phyloP scores from a whole-genome alignment of 2,329 filamentous ascomycete genomes.

The Penicillium hesseltinei region DNA sequence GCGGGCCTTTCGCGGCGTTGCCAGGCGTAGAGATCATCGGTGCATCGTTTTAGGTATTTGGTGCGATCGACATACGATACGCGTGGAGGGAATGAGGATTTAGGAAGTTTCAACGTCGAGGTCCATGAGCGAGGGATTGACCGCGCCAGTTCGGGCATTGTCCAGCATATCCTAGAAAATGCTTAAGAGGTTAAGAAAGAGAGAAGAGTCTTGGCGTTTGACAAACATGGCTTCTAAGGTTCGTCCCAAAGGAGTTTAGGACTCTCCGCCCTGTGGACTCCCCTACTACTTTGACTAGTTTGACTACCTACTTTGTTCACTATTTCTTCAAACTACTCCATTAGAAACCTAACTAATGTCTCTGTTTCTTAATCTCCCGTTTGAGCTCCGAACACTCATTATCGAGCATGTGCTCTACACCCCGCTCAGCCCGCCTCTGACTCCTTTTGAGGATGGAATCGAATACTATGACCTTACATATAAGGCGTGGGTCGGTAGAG shows the following conservation, averaged over 20 bases:
- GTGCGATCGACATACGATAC: constrained; percentile 47
- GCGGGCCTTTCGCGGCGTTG: constrained; percentile 59
- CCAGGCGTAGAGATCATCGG: constrained; percentile 88
- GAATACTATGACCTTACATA: not conserved
- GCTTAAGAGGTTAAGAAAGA: not conserved
- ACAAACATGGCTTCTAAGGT: not conserved
- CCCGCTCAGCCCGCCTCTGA: not conserved
- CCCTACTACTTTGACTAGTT: no score
- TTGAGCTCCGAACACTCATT: not conserved
- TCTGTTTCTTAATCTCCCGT: not conserved
- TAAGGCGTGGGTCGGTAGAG: not conserved
- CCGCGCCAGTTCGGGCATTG: constrained; percentile 40
- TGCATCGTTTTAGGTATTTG: constrained; percentile 69
- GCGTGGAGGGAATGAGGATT: constrained; percentile 64
- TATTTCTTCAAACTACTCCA: not conserved
- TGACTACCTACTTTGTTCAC: no score
- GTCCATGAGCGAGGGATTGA: constrained; percentile 59
- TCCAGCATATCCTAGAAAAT: constrained; percentile 21
- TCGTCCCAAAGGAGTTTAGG: not conserved
- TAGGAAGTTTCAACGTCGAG: constrained; percentile 71
- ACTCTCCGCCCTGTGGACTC: not conserved
- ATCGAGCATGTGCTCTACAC: not conserved
- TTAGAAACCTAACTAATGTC: not conserved
- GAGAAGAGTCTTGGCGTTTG: not conserved
- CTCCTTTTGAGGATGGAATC: not conserved